Percentiles rank a stretch among this genome's conserved stretches.
Conservation (phyloP, 1,284 basidiomycete species). For the Trametes pubescens region DNA sequence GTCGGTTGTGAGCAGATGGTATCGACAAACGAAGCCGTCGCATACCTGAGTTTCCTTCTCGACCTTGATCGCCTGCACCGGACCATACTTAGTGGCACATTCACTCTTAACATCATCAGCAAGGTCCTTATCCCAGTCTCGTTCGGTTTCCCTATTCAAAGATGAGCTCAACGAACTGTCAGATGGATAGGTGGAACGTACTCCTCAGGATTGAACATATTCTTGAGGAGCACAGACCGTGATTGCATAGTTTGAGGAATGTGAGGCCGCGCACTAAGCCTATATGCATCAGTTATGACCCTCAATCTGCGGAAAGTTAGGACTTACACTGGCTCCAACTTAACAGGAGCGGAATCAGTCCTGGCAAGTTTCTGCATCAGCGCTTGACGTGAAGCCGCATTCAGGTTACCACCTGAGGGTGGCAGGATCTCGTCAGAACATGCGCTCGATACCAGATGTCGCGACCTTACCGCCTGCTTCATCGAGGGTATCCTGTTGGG, state of each 20-base stretch:
- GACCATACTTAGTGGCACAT: constrained; percentile 91
- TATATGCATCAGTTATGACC: neutral
- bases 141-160: constrained; percentile 85
- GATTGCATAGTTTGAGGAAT: constrained; percentile 86
- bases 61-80: constrained; percentile 88
- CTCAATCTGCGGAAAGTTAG: neutral
- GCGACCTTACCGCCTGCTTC: constrained; percentile 74
- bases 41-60: constrained; percentile 92
- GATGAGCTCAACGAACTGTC: neutral
- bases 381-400: constrained; percentile 94
- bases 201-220: constrained; percentile 99
- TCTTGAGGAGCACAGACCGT: constrained; percentile 85
- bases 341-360: constrained; percentile 71
- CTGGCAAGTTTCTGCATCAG: constrained; percentile 99
- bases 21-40: constrained; percentile 1
- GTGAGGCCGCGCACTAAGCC: constrained; percentile 63
- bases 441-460: neutral
- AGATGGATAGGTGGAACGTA: constrained; percentile 48
- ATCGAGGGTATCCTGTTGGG: constrained; percentile 82
- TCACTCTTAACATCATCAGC: constrained; percentile 96
- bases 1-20: neutral
- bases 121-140: constrained; percentile 96
- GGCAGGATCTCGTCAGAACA: neutral
- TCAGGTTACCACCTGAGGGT: constrained; percentile 84
- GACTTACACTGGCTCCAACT: constrained; percentile 67